These are phyloP conservation scores for Kalaharituber pfeilii DNA, from an alignment of 2,329 filamentous ascomycete genomes.

Conservation along the genomic window DNA sequence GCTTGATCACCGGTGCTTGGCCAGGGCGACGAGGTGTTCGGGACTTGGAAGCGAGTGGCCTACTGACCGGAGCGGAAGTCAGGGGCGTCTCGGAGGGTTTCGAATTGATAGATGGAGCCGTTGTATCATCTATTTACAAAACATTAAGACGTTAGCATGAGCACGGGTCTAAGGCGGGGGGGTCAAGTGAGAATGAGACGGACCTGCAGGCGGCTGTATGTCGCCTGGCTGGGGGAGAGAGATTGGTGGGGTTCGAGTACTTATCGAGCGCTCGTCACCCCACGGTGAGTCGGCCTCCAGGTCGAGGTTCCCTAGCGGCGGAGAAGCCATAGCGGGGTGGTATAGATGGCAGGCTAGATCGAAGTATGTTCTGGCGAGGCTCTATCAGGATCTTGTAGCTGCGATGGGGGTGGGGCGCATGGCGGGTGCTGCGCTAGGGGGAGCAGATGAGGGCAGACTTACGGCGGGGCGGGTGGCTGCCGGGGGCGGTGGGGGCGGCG, in stretches of 20 bases:
- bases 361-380: no score
- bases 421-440: no score
- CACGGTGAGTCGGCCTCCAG: constrained; percentile 17
- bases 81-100: neutral
- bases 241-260: constrained; percentile 10
- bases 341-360: neutral
- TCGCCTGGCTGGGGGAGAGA: constrained; percentile 4
- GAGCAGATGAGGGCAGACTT: no score
- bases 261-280: constrained; percentile 19
- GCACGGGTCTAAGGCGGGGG: no score
- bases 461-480: no score
- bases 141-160: no score
- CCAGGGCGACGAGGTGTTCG: constrained; percentile 41
- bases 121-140: no score
- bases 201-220: neutral
- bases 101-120: neutral
- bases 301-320: constrained; percentile 12
- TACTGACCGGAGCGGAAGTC: no score
- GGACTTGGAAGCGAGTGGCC: constrained; percentile 11
- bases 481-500: no score
- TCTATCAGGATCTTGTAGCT: neutral
- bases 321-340: constrained; percentile 6
- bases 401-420: neutral
- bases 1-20: constrained; percentile 48
- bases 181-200: no score